Conservation (phyloP, 441 rosid species). For the Arabidopsis hybrid region DNA sequence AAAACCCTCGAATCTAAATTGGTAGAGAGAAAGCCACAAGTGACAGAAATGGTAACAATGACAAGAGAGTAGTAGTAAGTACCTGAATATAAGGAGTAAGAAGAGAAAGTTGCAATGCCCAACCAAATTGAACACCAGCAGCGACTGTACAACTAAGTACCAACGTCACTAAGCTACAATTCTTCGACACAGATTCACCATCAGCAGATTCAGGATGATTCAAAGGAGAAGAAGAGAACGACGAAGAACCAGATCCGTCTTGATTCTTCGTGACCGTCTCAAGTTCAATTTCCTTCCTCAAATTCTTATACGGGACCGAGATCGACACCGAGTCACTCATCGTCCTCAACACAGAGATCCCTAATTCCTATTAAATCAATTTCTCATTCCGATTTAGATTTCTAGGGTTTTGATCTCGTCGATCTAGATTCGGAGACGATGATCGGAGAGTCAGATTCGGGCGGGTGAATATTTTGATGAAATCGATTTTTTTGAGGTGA, state of each 20-base stretch:
- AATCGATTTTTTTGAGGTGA: constrained; percentile 9
- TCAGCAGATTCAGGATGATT: constrained; percentile 42
- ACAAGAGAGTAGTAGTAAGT: constrained; percentile 16
- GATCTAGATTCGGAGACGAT: constrained; percentile 14
- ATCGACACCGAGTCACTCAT: constrained; percentile 61
- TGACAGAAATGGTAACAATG: background rate
- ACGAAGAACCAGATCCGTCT: constrained; percentile 47
- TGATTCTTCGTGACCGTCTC: constrained; percentile 62
- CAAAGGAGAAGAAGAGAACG: constrained; percentile 42
- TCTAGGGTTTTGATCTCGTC: no score
- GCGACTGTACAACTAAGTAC: constrained; percentile 89
- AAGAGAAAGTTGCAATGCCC: constrained; percentile 96
- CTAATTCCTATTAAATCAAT: constrained; percentile 33
- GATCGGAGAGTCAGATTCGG: constrained; percentile 46
- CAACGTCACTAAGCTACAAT: constrained; percentile 62
- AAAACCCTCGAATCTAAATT: background rate
- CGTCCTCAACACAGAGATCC: constrained; percentile 21
- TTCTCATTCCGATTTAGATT: background rate
- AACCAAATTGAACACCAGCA: constrained; percentile 95
- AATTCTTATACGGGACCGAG: constrained; percentile 78
- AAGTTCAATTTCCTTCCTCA: constrained; percentile 67
- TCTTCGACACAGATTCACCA: constrained; percentile 43
- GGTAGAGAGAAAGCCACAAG: background rate
- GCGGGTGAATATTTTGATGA: constrained; percentile 18
- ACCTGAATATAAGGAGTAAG: constrained; percentile 94